A percentile compares a stretch with the other conserved stretches of the same genome.
Evolutionary conservation across 2,329 filamentous ascomycete species (phyloP).

Genomic region (Microdochium bolleyi): DNA sequence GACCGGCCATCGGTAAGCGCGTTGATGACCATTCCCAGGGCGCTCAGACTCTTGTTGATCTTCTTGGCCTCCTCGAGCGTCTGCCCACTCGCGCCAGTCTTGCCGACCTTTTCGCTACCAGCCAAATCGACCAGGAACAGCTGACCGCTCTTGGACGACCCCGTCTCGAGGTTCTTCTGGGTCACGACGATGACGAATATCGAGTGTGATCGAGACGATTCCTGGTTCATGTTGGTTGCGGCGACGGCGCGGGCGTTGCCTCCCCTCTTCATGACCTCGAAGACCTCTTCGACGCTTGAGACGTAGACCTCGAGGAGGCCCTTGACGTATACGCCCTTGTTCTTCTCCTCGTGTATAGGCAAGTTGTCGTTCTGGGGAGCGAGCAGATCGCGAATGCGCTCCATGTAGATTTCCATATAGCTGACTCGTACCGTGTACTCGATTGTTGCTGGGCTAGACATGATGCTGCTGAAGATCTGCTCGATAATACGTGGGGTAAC

Average conservation of each 20-base stretch:
- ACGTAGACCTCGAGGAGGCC: constrained; percentile 92
- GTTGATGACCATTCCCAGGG: constrained; percentile 98
- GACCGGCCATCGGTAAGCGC: constrained; percentile 95
- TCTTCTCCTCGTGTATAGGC: constrained; percentile 97
- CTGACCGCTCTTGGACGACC: constrained; percentile 91
- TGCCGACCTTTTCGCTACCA: constrained; percentile 96
- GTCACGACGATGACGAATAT: constrained; percentile 97
- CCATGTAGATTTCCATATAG: constrained; percentile 99
- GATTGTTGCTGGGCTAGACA: constrained; percentile 85
- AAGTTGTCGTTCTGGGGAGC: constrained; percentile 92
- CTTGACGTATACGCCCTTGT: constrained; percentile 92
- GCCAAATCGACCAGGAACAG: constrained; percentile 97
- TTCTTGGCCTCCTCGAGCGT: constrained; percentile 98
- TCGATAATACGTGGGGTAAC: constrained; percentile 96
- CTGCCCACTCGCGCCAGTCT: constrained; percentile 95
- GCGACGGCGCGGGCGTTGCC: constrained; percentile 85
- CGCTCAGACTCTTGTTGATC: constrained; percentile 99
- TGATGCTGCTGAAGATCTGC: constrained; percentile 93
- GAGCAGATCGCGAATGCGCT: constrained; percentile 89
- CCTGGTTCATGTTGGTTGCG: constrained; percentile 98
- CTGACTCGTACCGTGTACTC: constrained; percentile 98
- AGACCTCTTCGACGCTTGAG: constrained; percentile 90
- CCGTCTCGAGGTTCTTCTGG: constrained; percentile 95
- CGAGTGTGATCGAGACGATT: constrained; percentile 95
- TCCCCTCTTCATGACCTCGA: constrained; percentile 91